Evolutionary conservation across 2,329 filamentous ascomycete species (phyloP), one percentile per base, ranked within the genome.

Genomic region (Penicillium brevicompactum): DNA sequence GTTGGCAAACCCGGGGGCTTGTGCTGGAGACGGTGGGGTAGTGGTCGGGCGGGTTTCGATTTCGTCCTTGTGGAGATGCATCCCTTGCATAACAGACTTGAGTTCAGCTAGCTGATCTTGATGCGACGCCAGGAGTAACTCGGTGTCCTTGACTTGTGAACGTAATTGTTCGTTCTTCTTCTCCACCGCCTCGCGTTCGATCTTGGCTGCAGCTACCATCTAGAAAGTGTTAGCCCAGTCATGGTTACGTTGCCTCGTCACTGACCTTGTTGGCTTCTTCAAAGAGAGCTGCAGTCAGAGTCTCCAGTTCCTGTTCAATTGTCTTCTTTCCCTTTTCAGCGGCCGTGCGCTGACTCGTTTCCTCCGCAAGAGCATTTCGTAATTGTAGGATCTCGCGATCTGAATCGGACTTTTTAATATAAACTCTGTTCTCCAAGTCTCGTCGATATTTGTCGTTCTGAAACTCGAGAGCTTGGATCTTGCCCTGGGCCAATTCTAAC

Each of bases 101-200:
- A 99, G 84, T 73, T 97, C 90, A 2, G 89, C 83, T 2, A 99
- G 80, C 72, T 99, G 94, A 72, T 97, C 92, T 70, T 96, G 92
- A 66, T 97, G 91, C 1, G 91, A 96, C 55, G 86, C 87, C 57
- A 99, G 83, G 16, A 99, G 82, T 22, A 84, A 82, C 74, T 97
- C 92, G 0, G 90, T 93, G 70, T 99, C 93, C 53, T 86, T 86
- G 50, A 99, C 81, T 73, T 97, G 92, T 24, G 88, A 83, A 67
- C 86, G 90, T 49, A 97, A 82, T 74, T 95, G 91, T 54, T 96
- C 91, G 67, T 94, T 96, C 70, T 91, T 91, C 68, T 89, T 89
- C 54, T 92, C 87, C 41, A 92, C 79, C 4, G 84, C 82, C 62
- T 97, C 92, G 37, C 91, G 88, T 65, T 97, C 91, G 60, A 85